A percentile compares a stretch with the other conserved stretches of the same genome.
Conservation (phyloP, 1,284 basidiomycete genomes). For the Microbotryum scabiosae region DNA sequence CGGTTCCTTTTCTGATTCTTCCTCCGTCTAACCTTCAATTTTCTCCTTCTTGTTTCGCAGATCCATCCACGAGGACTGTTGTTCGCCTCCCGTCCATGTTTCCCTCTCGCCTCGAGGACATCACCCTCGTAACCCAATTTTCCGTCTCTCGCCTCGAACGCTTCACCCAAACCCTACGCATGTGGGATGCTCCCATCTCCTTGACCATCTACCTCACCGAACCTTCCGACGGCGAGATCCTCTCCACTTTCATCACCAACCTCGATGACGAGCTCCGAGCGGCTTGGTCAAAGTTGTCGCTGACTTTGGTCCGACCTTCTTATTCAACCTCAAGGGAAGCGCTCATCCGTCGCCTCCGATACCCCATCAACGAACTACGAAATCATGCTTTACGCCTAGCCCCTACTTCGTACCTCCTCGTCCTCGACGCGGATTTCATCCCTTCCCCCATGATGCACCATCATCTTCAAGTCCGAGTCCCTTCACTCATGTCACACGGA, state of each 20-base stretch:
- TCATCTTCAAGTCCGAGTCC: conserved; percentile 4
- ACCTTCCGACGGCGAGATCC: conserved; percentile 1
- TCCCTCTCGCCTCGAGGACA: not conserved
- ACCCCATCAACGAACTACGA: conserved; percentile 24
- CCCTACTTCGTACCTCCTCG: conserved; percentile 5
- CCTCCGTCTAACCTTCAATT: not conserved
- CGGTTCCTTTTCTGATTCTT: not conserved
- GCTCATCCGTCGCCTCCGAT: conserved; percentile 14
- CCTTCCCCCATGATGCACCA: conserved; percentile 16
- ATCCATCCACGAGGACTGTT: not conserved
- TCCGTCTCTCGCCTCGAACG: conserved; percentile 16
- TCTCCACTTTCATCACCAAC: not conserved
- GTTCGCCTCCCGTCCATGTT: not conserved
- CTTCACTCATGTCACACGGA: conserved; percentile 1
- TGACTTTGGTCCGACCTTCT: conserved; percentile 17
- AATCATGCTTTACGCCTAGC: conserved; percentile 10
- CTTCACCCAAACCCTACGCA: conserved; percentile 13
- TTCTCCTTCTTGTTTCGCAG: not conserved
- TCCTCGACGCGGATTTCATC: conserved; percentile 23
- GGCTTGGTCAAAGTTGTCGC: not conserved
- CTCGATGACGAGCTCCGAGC: conserved; percentile 3
- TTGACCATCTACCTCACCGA: conserved; percentile 22
- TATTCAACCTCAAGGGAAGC: conserved; percentile 2
- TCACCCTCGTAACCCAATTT: conserved; percentile 24
- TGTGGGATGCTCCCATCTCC: conserved; percentile 17